Evolutionary conservation across 129 eudicot species (phyloP).

Genomic region (Erigeron canadensis): DNA sequence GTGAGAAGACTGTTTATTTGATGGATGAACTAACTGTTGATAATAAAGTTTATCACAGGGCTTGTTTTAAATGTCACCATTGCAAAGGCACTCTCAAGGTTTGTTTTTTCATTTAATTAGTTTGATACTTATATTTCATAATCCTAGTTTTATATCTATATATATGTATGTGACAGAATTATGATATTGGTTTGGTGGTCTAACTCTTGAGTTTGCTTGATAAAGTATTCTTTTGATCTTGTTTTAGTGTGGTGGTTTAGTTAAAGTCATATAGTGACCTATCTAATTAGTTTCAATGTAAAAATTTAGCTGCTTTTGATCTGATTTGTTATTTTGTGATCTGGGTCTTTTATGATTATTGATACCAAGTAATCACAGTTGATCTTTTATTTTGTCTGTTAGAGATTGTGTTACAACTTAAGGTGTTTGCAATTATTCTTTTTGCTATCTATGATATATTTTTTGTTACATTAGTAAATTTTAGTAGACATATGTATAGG

Average conservation of each 20-base stretch:
- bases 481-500: background rate
- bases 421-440: conserved; percentile 1
- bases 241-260: conserved; percentile 19
- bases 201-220: background rate
- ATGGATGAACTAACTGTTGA: conserved; percentile 94
- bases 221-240: conserved; percentile 13
- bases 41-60: conserved; percentile 73
- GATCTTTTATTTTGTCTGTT: conserved; percentile 2
- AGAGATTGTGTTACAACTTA: no score
- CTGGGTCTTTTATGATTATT: conserved; percentile 20
- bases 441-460: conserved; percentile 16
- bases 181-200: conserved; percentile 7
- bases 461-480: conserved; percentile 4
- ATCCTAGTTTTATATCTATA: conserved; percentile 19
- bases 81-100: conserved; percentile 99
- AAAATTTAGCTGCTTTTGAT: background rate
- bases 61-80: conserved; percentile 97
- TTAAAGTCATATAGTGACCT: conserved; percentile 5
- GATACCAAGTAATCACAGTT: conserved; percentile 5
- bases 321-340: conserved; percentile 13
- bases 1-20: conserved; percentile 93
- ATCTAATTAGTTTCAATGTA: background rate
- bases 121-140: background rate
- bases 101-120: background rate
- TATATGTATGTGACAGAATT: conserved; percentile 10